Conservation (phyloP, 495 filamentous ascomycete species). For the Aspergillus sclerotiicarbonarius region DNA sequence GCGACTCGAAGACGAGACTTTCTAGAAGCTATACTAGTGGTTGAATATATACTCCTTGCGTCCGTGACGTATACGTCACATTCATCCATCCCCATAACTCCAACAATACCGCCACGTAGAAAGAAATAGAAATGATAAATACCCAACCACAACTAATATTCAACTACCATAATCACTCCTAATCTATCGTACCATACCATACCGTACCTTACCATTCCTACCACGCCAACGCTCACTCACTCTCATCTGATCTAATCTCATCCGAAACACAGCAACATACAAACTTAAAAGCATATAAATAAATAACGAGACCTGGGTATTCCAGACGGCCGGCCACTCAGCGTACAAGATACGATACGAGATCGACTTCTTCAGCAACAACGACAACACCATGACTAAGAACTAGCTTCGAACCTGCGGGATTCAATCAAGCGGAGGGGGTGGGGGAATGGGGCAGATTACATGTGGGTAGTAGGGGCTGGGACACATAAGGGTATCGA, state of each 20-base stretch:
- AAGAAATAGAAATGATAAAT: too few species aligned
- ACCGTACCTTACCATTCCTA: too few species aligned
- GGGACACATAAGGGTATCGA: slow-evolving; percentile 29
- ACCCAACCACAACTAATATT: too few species aligned
- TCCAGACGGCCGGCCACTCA: slow-evolving; percentile 11
- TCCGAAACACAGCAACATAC: slow-evolving; percentile 4
- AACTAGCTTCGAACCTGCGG: slow-evolving; percentile 34
- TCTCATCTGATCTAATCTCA: not conserved
- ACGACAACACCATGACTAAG: not conserved
- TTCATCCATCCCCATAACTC: not conserved
- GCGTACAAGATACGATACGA: not conserved
- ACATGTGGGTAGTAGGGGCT: slow-evolving; percentile 13
- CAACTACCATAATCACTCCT: too few species aligned
- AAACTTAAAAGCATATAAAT: not conserved
- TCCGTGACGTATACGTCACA: not conserved
- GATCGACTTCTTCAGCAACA: not conserved
- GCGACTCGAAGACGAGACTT: slow-evolving; percentile 67
- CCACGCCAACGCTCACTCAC: too few species aligned
- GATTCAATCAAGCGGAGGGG: slow-evolving; percentile 13
- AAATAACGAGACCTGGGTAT: slow-evolving; percentile 7
- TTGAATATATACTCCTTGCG: not conserved
- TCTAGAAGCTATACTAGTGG: slow-evolving; percentile 36
- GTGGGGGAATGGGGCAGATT: slow-evolving; percentile 8
- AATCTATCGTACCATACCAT: too few species aligned
- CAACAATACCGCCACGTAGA: not conserved